Evolutionary conservation across 129 eudicot genomes (phyloP).

Genomic region (Saussurea involucrata): DNA sequence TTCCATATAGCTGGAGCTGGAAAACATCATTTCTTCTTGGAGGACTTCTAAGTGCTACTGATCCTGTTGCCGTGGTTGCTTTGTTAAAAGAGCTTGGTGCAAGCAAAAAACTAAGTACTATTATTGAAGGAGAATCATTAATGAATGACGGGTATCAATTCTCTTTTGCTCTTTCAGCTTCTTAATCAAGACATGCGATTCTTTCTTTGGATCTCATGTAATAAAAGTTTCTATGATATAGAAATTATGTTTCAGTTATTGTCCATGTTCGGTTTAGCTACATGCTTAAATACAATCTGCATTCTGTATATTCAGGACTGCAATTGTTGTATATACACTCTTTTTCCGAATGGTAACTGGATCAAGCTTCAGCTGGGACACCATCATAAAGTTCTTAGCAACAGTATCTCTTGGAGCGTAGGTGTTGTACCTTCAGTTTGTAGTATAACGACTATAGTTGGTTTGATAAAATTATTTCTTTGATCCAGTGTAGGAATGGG

Average conservation of each 20-base stretch:
- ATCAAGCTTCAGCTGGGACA: slow-evolving; percentile 61
- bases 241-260: not conserved
- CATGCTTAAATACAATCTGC: not conserved
- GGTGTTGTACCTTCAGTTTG: slow-evolving; percentile 26
- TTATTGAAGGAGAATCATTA: slow-evolving; percentile 95
- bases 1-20: slow-evolving; percentile 97
- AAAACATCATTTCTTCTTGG: slow-evolving; percentile 90
- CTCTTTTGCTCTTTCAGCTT: not conserved
- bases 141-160: slow-evolving; percentile 95
- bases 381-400: slow-evolving; percentile 53
- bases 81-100: slow-evolving; percentile 96
- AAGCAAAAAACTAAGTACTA: slow-evolving; percentile 90
- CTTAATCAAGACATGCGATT: not conserved
- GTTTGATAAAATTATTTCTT: slow-evolving; percentile 19
- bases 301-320: slow-evolving; percentile 53
- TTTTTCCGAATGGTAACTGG: slow-evolving; percentile 82
- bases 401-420: slow-evolving; percentile 97
- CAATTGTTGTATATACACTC: slow-evolving; percentile 83
- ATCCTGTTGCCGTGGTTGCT: slow-evolving; percentile 97
- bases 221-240: slow-evolving; percentile 6
- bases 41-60: slow-evolving; percentile 98
- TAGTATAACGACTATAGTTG: not conserved
- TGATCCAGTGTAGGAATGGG: slow-evolving; percentile 80
- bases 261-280: not conserved
- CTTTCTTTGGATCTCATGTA: not conserved